Conservation (phyloP, 2,329 filamentous ascomycete genomes). For the Microdochium bolleyi region DNA sequence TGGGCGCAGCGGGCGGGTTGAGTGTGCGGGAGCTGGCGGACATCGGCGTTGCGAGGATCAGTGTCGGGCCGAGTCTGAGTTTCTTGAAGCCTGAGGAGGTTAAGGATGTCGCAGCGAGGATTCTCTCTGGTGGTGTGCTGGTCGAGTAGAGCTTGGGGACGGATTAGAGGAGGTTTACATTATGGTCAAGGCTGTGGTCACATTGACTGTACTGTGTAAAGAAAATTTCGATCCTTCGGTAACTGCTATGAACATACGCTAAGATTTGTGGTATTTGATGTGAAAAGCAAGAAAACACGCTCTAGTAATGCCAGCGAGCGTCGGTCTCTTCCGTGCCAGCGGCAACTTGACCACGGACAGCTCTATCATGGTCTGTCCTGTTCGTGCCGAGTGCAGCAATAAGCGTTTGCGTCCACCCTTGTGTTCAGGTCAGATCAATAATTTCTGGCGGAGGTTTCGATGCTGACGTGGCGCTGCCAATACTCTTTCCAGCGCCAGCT, state of each 20-base stretch:
- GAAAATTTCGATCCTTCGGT: too few relatives aligned
- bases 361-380: too few relatives aligned
- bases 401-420: too few relatives aligned
- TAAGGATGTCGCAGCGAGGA: slow-evolving; percentile 21
- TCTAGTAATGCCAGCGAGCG: too few relatives aligned
- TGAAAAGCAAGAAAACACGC: too few relatives aligned
- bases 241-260: too few relatives aligned
- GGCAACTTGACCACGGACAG: too few relatives aligned
- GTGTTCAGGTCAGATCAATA: not conserved
- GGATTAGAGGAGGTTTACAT: not conserved
- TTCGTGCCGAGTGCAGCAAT: too few relatives aligned
- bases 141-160: not conserved
- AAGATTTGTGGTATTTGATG: too few relatives aligned
- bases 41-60: slow-evolving; percentile 47
- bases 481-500: not conserved
- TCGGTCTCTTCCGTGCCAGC: too few relatives aligned
- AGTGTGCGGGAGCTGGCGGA: slow-evolving; percentile 33
- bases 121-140: slow-evolving; percentile 15
- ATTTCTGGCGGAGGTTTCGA: not conserved
- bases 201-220: too few relatives aligned
- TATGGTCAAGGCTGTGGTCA: too few relatives aligned
- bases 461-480: not conserved
- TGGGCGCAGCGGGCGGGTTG: slow-evolving; percentile 28
- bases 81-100: slow-evolving; percentile 28
- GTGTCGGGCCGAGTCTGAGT: slow-evolving; percentile 41